Percentiles rank a stretch among this genome's conserved stretches.
phyloP scores from a whole-genome alignment of 1,284 basidiomycete genomes.

The Kwoniella shivajii region DNA sequence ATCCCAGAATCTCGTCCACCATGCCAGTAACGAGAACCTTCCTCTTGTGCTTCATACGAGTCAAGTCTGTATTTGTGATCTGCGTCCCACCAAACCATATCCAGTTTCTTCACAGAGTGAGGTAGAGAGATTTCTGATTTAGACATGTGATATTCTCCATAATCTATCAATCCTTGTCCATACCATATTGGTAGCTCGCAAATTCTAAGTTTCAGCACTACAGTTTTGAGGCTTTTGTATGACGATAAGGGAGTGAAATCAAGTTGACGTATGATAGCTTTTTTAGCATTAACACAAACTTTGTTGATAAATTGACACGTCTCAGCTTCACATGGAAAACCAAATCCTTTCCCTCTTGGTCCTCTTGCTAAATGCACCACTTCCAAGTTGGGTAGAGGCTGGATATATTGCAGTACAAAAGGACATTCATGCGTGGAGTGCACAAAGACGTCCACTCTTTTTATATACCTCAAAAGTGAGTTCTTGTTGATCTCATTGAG shows the following conservation, averaged over 20 bases:
- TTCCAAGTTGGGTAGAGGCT: conserved; percentile 14
- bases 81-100: conserved; percentile 11
- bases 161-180: background rate
- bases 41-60: background rate
- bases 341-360: background rate
- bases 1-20: background rate
- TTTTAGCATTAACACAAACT: conserved; percentile 2
- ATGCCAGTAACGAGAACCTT: background rate
- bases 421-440: conserved; percentile 13
- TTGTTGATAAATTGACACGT: conserved; percentile 18
- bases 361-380: conserved; percentile 12
- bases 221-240: background rate
- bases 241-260: background rate
- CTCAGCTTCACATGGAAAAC: background rate
- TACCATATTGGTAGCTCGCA: conserved; percentile 13
- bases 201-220: conserved; percentile 7
- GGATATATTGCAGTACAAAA: conserved; percentile 17
- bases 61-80: conserved; percentile 5
- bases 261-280: conserved; percentile 7
- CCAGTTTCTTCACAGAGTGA: background rate
- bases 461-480: conserved; percentile 1
- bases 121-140: background rate
- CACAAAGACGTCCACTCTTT: conserved; percentile 1
- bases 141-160: background rate
- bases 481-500: conserved; percentile 5